phyloP scores from a whole-genome alignment of 805 yeast species.

The Pichia heedii region DNA sequence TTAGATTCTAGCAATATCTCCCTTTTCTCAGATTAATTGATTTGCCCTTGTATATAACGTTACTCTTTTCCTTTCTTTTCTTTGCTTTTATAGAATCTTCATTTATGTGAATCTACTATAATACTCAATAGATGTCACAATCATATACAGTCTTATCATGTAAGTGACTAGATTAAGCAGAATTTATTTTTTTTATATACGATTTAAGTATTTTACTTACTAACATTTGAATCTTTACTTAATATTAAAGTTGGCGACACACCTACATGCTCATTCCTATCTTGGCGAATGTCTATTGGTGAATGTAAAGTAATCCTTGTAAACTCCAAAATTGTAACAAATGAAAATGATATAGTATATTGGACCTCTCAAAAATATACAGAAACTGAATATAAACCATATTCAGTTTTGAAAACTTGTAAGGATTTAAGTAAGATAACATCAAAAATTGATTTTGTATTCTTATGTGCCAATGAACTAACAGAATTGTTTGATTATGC shows the following conservation, averaged over 20 bases:
- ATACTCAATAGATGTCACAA: slow-evolving; percentile 2
- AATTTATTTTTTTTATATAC: neutral
- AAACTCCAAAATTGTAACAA: neutral
- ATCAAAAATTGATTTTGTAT: slow-evolving; percentile 14
- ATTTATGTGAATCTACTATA: no score
- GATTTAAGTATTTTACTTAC: neutral
- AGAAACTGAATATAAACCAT: slow-evolving; percentile 2
- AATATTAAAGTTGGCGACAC: slow-evolving; percentile 22
- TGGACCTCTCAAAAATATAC: slow-evolving; percentile 10
- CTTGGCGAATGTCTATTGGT: slow-evolving; percentile 22
- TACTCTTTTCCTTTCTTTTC: no score
- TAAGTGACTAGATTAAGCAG: slow-evolving; percentile 6
- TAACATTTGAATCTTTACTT: neutral
- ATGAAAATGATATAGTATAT: neutral
- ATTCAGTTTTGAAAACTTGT: neutral
- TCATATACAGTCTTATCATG: slow-evolving; percentile 7
- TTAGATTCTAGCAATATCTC: no score
- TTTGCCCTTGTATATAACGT: no score
- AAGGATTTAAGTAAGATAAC: neutral
- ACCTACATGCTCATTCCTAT: slow-evolving; percentile 21
- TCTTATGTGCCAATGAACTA: slow-evolving; percentile 14
- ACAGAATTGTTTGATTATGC: slow-evolving; percentile 7
- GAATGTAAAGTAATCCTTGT: slow-evolving; percentile 14
- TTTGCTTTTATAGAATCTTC: no score
- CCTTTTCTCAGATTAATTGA: no score